These are phyloP conservation scores for Lipomyces kockii DNA, from an alignment of 805 yeast genomes.

Conservation along the genomic window DNA sequence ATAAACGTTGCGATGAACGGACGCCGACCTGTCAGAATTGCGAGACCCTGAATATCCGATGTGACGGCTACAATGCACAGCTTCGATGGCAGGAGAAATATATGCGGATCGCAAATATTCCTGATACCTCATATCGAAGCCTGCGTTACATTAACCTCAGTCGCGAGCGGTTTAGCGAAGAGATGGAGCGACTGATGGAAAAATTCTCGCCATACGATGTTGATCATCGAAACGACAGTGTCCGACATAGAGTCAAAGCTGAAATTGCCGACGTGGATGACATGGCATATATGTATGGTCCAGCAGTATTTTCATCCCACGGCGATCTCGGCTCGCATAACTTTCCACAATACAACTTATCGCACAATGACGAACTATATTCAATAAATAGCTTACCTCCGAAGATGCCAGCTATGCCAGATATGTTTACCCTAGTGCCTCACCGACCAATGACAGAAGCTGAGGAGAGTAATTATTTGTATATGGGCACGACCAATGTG, in stretches of 20 bases:
- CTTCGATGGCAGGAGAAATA: constrained; percentile 17
- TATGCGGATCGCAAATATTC: constrained; percentile 7
- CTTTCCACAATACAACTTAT: not conserved
- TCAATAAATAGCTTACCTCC: not conserved
- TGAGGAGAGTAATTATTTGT: not conserved
- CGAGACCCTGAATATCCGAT: constrained; percentile 63
- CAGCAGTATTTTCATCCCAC: not conserved
- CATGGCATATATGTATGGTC: not conserved
- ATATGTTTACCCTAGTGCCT: not conserved
- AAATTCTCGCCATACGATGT: constrained; percentile 12
- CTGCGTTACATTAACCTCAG: constrained; percentile 7
- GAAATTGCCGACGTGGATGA: not conserved
- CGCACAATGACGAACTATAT: not conserved
- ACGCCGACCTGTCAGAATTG: constrained; percentile 68
- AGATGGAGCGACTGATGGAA: constrained; percentile 6
- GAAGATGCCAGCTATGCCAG: not conserved
- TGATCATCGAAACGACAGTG: not conserved
- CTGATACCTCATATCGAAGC: constrained; percentile 14
- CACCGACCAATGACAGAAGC: not conserved
- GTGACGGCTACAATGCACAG: constrained; percentile 46
- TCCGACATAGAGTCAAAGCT: not conserved
- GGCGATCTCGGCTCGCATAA: not conserved
- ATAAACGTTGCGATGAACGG: constrained; percentile 65
- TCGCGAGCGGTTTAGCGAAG: not conserved
- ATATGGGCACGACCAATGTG: not conserved